Evolutionary conservation across 352 stramenopile genomes (phyloP), one percentile per base, ranked within the genome.

Genomic region (Phytophthora colocasiae): DNA sequence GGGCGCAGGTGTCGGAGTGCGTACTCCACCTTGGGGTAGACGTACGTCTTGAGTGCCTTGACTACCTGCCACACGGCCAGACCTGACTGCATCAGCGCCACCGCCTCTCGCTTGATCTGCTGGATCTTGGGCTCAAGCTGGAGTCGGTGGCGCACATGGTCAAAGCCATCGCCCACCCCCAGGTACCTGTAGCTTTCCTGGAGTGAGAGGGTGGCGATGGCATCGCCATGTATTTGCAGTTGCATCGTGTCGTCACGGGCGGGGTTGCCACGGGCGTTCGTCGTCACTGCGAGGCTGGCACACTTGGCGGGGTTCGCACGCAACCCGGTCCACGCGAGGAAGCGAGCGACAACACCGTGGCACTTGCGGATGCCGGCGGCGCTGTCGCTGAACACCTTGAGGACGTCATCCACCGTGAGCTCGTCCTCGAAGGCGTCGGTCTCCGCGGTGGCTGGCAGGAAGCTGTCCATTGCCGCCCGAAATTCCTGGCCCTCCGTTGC

Each of bases 131-230:
- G 27, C 4, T 31, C 27, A 31, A 31, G 27, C 27, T 31, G 27
- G 27, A 31, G 27, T 2, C 27, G 27, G 47, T 49, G 46, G 6
- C 19, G 27, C 7, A 51, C 49, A 38, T 67, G 59, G 44, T 67
- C 43, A 26, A 57, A 60, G n/a, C 58, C 58, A 43, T 66, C 58
- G 9, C 58, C 50, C 47, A 67, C 50, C 6, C 49, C 59, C 27
- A 60, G 39, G 36, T 41, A 41, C 4, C 11, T 7, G 17, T 61
- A 61, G 17, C 53, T 52, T 4, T 61, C 53, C 1, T 32, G 8
- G 32, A 47, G 29, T 1, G 8, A n/a, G 17, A 34, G 53, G 19
- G 53, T 17, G 29, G 41, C 11, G 53, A 61, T 51, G 26, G 17
- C 7, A 4, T 52, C 41, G 15, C 41, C 53, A 2, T 61, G 6